Evolutionary conservation across 2,329 filamentous ascomycete genomes (phyloP).

Genomic region (Ceratocystis diversiconidia): DNA sequence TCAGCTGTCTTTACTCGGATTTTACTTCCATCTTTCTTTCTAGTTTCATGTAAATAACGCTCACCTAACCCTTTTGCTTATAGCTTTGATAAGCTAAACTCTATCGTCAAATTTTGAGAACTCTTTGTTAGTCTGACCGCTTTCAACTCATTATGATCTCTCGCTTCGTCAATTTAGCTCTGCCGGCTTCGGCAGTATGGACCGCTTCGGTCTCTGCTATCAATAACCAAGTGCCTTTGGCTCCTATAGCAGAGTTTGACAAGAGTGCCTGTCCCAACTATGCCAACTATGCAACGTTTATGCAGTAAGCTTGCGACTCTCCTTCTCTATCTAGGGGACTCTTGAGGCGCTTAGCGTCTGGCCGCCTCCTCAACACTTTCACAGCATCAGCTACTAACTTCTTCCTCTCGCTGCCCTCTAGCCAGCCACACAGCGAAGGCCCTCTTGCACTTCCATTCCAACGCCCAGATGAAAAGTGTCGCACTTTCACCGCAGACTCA

Average conservation of each 20-base stretch:
- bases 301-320: slow-evolving; percentile 26
- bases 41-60: neutral
- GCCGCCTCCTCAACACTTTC: no score
- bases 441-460: slow-evolving; percentile 73
- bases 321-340: neutral
- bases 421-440: slow-evolving; percentile 65
- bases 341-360: neutral
- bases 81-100: no score
- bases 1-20: neutral
- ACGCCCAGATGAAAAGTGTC: slow-evolving; percentile 63
- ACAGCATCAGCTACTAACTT: neutral
- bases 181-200: slow-evolving; percentile 8
- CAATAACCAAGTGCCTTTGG: neutral
- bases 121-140: neutral
- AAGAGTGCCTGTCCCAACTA: slow-evolving; percentile 30
- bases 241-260: slow-evolving; percentile 17
- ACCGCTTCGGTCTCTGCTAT: slow-evolving; percentile 1
- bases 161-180: slow-evolving; percentile 7
- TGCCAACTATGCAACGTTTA: slow-evolving; percentile 27
- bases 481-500: slow-evolving; percentile 73
- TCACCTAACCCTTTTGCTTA: neutral
- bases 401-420: slow-evolving; percentile 26
- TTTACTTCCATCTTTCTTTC: neutral
- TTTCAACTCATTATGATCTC: slow-evolving; percentile 2
- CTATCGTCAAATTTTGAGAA: no score